Conservation (phyloP, 345 rosid genomes). For the Pelargonium nanum region DNA sequence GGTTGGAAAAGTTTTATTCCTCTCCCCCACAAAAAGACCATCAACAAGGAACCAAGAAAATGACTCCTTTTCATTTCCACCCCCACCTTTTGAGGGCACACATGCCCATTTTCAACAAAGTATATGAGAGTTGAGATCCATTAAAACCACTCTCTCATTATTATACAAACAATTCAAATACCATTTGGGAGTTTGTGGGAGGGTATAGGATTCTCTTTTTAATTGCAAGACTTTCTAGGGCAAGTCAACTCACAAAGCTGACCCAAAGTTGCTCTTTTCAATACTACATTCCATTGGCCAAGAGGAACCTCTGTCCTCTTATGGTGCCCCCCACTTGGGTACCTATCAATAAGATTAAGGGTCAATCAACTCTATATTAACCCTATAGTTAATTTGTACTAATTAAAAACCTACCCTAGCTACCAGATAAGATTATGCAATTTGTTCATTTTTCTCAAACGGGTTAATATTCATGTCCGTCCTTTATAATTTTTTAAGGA, state of each 20-base stretch:
- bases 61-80: conserved; percentile 16
- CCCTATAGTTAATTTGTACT: no score
- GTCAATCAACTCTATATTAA: no score
- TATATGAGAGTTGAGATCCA: conserved; percentile 25
- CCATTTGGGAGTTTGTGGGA: conserved; percentile 9
- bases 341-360: no score
- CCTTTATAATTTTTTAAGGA: no score
- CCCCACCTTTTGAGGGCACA: conserved; percentile 23
- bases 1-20: conserved; percentile 28
- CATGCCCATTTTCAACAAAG: conserved; percentile 11
- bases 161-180: conserved; percentile 5
- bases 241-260: conserved; percentile 51
- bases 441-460: no score
- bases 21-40: conserved; percentile 21
- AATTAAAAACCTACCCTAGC: not conserved
- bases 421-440: no score
- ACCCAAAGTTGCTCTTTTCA: conserved; percentile 3
- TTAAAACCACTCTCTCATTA: conserved; percentile 15
- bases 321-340: conserved; percentile 34
- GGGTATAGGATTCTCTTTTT: conserved; percentile 27
- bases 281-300: not conserved
- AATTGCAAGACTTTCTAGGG: conserved; percentile 39
- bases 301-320: conserved; percentile 10
- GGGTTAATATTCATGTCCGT: no score
- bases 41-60: conserved; percentile 21